Conservation (phyloP, 139 green algal genomes). For the Chlamydomonas eustigma region DNA sequence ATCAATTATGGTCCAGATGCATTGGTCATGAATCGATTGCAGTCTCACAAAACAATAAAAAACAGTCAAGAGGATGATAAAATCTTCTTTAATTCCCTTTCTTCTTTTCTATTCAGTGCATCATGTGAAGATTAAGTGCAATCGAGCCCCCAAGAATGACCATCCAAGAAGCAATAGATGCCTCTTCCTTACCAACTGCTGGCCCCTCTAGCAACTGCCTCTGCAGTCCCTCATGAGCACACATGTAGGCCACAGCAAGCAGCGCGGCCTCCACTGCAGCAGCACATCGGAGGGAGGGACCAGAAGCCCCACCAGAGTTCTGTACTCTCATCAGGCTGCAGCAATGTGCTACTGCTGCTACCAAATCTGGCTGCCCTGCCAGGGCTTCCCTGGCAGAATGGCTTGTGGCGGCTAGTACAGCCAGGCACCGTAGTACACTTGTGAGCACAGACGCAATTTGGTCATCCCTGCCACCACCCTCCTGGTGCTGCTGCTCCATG, state of each 20-base stretch:
- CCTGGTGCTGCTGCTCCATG: neutral
- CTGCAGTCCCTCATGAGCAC: conserved; percentile 49
- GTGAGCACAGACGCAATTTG: neutral
- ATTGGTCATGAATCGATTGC: no score
- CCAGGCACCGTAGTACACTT: neutral
- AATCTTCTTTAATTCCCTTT: no score
- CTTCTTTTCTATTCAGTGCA: no score
- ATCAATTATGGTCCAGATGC: no score
- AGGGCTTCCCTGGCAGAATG: neutral
- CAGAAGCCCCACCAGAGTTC: conserved; percentile 48
- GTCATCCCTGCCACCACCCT: neutral
- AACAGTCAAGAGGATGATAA: no score
- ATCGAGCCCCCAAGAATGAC: no score
- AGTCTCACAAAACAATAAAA: no score
- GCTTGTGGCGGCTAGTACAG: neutral
- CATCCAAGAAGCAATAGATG: no score
- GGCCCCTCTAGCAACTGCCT: neutral
- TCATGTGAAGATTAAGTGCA: no score
- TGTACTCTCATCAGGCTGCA: conserved; percentile 18
- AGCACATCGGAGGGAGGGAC: conserved; percentile 46
- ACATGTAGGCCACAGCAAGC: conserved; percentile 51
- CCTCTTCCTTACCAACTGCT: neutral
- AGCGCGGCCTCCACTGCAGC: conserved; percentile 75
- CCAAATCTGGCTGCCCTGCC: conserved; percentile 10
- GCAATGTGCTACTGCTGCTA: conserved; percentile 11